A percentile compares a stretch with the other conserved stretches of the same genome.
Conservation (phyloP, 306 rosid genomes). For the Fagus sylvatica region DNA sequence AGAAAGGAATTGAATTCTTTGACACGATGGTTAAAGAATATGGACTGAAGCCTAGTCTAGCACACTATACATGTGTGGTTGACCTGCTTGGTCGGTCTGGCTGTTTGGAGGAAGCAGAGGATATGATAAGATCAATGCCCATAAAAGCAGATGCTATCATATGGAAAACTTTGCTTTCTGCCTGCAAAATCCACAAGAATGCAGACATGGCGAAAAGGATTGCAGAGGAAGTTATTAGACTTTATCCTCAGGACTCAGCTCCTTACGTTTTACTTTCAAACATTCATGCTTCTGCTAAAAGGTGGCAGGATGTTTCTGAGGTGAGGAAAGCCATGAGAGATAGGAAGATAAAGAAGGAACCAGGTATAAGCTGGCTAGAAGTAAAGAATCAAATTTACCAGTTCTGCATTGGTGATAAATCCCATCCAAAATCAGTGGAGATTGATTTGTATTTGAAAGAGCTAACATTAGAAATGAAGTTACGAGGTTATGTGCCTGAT, state of each 20-base stretch:
- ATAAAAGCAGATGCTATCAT: constrained; percentile 72
- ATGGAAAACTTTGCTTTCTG: constrained; percentile 86
- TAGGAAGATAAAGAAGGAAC: constrained; percentile 68
- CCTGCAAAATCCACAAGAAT: constrained; percentile 85
- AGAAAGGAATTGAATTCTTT: constrained; percentile 65
- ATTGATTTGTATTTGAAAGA: constrained; percentile 71
- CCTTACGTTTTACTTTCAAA: constrained; percentile 76
- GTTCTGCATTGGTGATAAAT: constrained; percentile 56
- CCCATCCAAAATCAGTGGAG: constrained; percentile 52
- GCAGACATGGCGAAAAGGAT: constrained; percentile 67
- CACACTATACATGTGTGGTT: constrained; percentile 86
- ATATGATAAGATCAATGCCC: constrained; percentile 78
- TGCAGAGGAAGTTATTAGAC: constrained; percentile 68
- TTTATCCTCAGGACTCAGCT: constrained; percentile 78
- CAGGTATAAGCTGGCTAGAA: constrained; percentile 89
- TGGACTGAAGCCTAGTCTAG: constrained; percentile 59
- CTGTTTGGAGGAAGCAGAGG: constrained; percentile 77
- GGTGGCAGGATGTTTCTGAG: constrained; percentile 80
- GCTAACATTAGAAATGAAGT: constrained; percentile 72
- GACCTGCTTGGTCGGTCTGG: constrained; percentile 87
- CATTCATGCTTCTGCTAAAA: constrained; percentile 72
- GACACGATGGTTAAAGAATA: constrained; percentile 68
- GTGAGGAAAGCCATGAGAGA: constrained; percentile 75
- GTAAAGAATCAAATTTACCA: constrained; percentile 71
- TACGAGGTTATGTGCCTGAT: constrained; percentile 76